Percentiles rank a stretch among this genome's conserved stretches.
Evolutionary conservation across 129 eudicot genomes (phyloP).

Genomic region (Rutidosis leptorrhynchoides): DNA sequence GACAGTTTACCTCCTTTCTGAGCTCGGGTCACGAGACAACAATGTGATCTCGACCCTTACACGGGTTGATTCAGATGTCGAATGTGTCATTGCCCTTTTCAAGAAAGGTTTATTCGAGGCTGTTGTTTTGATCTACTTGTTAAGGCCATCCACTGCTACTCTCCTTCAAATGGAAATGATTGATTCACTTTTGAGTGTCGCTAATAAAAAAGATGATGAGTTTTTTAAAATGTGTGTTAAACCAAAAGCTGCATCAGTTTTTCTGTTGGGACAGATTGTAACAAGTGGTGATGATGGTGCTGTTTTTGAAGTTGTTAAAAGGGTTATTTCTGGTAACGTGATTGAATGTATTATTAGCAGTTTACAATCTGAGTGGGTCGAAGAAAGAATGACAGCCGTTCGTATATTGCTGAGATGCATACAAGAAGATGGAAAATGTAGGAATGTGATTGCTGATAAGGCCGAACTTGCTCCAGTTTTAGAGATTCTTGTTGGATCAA

Average conservation of each 20-base stretch:
- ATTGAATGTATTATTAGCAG: constrained; percentile 42
- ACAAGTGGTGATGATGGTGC: constrained; percentile 44
- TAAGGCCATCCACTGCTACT: constrained; percentile 38
- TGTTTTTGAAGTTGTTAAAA: constrained; percentile 35
- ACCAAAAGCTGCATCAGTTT: constrained; percentile 57
- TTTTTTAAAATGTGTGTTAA: constrained; percentile 51
- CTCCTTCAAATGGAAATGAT: constrained; percentile 54
- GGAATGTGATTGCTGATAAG: constrained; percentile 66
- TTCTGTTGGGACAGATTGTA: constrained; percentile 50
- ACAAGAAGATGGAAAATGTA: constrained; percentile 64
- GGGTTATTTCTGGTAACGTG: constrained; percentile 37
- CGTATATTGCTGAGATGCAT: constrained; percentile 61
- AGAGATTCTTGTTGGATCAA: constrained; percentile 48
- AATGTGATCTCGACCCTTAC: constrained; percentile 59
- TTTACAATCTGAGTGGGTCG: constrained; percentile 47
- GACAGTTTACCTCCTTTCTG: constrained; percentile 60
- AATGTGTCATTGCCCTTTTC: constrained; percentile 64
- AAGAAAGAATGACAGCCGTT: constrained; percentile 60
- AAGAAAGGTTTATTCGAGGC: constrained; percentile 70
- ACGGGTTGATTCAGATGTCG: constrained; percentile 69
- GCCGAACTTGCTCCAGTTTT: constrained; percentile 61
- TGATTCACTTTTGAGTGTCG: constrained; percentile 43
- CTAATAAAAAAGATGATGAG: constrained; percentile 36
- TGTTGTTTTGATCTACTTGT: constrained; percentile 55
- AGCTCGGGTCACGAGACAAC: constrained; percentile 56